Evolutionary conservation across 2,329 filamentous ascomycete species (phyloP).

Genomic region (Lecanicillium sp.): DNA sequence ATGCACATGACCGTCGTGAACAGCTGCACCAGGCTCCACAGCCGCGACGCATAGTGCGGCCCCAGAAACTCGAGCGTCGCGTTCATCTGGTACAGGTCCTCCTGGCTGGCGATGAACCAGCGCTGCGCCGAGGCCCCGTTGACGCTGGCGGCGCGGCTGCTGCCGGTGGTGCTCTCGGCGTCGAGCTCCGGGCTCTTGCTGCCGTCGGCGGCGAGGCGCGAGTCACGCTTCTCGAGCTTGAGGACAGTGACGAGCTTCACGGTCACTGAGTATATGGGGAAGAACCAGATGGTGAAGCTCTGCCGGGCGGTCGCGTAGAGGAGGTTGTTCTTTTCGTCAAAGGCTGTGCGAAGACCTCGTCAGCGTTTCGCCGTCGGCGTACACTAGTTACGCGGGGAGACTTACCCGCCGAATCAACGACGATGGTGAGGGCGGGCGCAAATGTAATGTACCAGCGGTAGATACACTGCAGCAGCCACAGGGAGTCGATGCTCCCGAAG

Average conservation of each 20-base stretch:
- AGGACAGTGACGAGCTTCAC: conserved; percentile 65
- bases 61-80: conserved; percentile 69
- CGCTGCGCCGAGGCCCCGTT: conserved; percentile 12
- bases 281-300: conserved; percentile 68
- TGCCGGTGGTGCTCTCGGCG: neutral
- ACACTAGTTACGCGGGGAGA: conserved; percentile 4
- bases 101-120: conserved; percentile 70
- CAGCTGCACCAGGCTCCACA: conserved; percentile 56
- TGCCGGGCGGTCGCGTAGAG: conserved; percentile 72
- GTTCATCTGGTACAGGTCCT: conserved; percentile 74
- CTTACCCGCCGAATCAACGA: conserved; percentile 53
- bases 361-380: neutral
- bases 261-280: conserved; percentile 66
- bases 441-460: conserved; percentile 83
- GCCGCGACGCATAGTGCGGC: conserved; percentile 49
- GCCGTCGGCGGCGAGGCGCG: conserved; percentile 20
- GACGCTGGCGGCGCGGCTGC: conserved; percentile 18
- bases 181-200: conserved; percentile 15
- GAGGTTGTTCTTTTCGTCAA: conserved; percentile 57
- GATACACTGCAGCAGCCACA: conserved; percentile 60
- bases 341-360: no score
- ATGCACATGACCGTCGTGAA: conserved; percentile 60
- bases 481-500: conserved; percentile 48
- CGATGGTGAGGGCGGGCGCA: conserved; percentile 64
- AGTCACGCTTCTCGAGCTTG: conserved; percentile 45